These are phyloP conservation scores for Phytophthora crassamura DNA, from an alignment of 352 stramenopile species.

Conservation along the genomic window DNA sequence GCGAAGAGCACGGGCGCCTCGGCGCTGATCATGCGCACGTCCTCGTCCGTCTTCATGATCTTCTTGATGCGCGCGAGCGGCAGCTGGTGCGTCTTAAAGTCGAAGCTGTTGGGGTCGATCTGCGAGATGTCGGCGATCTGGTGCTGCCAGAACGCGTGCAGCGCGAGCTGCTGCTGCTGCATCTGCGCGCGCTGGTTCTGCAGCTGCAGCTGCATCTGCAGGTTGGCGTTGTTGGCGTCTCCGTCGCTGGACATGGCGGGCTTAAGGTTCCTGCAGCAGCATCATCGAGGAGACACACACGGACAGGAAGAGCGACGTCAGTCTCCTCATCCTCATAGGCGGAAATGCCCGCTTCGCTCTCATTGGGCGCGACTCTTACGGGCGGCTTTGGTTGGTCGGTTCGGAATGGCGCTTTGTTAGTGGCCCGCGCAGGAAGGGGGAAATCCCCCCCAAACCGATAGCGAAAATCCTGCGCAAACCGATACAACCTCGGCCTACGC, in stretches of 20 bases:
- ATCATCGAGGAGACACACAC: constrained; percentile 1
- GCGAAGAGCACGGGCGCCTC: constrained; percentile 93
- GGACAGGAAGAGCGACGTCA: constrained; percentile 16
- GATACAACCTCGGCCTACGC: neutral
- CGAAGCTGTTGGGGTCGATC: constrained; percentile 84
- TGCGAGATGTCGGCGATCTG: constrained; percentile 91
- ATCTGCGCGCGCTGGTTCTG: constrained; percentile 89
- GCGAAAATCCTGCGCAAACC: neutral
- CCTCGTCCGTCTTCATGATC: constrained; percentile 96
- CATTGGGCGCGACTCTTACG: constrained; percentile 64
- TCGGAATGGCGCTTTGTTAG: constrained; percentile 14
- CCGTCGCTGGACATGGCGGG: constrained; percentile 61
- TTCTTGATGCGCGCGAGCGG: constrained; percentile 95
- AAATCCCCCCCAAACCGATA: constrained; percentile 9
- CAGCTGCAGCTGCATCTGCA: constrained; percentile 89
- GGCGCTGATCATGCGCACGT: constrained; percentile 94
- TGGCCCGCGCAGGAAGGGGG: constrained; percentile 17
- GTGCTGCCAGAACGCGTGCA: constrained; percentile 90
- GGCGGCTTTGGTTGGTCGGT: constrained; percentile 38
- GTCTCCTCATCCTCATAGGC: constrained; percentile 65
- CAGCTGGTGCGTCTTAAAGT: constrained; percentile 92
- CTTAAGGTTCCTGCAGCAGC: neutral
- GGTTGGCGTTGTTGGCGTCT: constrained; percentile 56
- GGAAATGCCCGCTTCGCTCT: constrained; percentile 70
- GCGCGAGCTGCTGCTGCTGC: constrained; percentile 87